These are phyloP conservation scores for Erysimum pusillum DNA, from an alignment of 441 rosid genomes.

Conservation along the genomic window DNA sequence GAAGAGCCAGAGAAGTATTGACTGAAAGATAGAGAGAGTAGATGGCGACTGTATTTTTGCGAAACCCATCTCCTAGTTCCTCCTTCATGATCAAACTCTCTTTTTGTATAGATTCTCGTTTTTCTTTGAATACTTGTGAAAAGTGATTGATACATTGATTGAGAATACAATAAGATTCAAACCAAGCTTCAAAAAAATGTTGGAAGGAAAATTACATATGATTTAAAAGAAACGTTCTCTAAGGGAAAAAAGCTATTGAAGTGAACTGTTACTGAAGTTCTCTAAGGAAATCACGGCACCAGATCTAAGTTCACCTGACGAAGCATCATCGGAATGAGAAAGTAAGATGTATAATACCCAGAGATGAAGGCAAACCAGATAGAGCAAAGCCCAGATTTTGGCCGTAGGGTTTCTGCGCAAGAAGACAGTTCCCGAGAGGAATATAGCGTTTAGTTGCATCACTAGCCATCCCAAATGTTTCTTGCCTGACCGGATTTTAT, in stretches of 20 bases:
- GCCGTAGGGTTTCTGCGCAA: conserved; percentile 79
- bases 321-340: conserved; percentile 53
- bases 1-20: conserved; percentile 33
- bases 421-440: conserved; percentile 79
- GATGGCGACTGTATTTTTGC: not conserved
- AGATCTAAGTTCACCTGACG: conserved; percentile 59
- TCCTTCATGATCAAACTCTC: conserved; percentile 29
- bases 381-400: conserved; percentile 74
- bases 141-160: conserved; percentile 31
- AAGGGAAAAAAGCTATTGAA: conserved; percentile 37
- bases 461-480: conserved; percentile 78
- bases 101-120: conserved; percentile 36
- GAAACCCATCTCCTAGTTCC: conserved; percentile 2
- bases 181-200: conserved; percentile 17
- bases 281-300: conserved; percentile 88
- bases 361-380: conserved; percentile 83
- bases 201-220: conserved; percentile 20
- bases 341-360: conserved; percentile 93
- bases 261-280: conserved; percentile 70
- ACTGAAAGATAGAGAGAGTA: conserved; percentile 36
- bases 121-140: conserved; percentile 24
- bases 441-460: conserved; percentile 76
- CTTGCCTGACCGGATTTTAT: conserved; percentile 73
- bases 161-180: conserved; percentile 34
- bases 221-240: not conserved